phyloP scores from a whole-genome alignment of 495 filamentous ascomycete genomes.

The Niebla homalea region DNA sequence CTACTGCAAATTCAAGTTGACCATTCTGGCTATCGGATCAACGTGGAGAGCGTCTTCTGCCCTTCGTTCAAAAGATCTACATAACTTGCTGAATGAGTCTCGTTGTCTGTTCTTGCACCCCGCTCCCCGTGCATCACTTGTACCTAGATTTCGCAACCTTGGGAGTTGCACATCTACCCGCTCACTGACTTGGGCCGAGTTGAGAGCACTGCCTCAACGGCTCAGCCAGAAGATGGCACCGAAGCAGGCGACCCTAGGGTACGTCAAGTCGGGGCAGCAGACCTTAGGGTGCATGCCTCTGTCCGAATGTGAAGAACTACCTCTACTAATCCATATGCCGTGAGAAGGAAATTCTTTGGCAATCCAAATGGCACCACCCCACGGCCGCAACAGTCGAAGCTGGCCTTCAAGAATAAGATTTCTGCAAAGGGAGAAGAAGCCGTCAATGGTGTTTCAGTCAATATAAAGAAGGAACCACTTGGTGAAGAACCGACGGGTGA shows the following conservation, averaged over 20 bases:
- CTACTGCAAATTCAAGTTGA: not conserved
- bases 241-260: constrained; percentile 89
- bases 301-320: not conserved
- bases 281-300: constrained; percentile 63
- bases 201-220: constrained; percentile 1
- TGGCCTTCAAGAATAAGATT: constrained; percentile 13
- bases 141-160: not conserved
- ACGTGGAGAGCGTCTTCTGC: not conserved
- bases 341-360: constrained; percentile 16
- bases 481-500: not conserved
- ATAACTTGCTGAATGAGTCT: not conserved
- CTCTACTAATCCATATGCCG: too few species aligned
- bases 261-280: constrained; percentile 67
- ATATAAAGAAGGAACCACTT: not conserved
- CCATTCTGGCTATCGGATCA: not conserved
- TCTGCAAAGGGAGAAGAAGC: not conserved
- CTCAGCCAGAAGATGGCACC: constrained; percentile 14
- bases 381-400: constrained; percentile 15
- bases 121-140: not conserved
- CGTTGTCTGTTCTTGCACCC: not conserved
- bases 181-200: constrained; percentile 1
- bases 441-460: not conserved
- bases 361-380: constrained; percentile 7
- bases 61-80: not conserved
- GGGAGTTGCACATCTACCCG: not conserved